Evolutionary conservation across 305 asterid species (phyloP).

Genomic region (Rubia balearica): DNA sequence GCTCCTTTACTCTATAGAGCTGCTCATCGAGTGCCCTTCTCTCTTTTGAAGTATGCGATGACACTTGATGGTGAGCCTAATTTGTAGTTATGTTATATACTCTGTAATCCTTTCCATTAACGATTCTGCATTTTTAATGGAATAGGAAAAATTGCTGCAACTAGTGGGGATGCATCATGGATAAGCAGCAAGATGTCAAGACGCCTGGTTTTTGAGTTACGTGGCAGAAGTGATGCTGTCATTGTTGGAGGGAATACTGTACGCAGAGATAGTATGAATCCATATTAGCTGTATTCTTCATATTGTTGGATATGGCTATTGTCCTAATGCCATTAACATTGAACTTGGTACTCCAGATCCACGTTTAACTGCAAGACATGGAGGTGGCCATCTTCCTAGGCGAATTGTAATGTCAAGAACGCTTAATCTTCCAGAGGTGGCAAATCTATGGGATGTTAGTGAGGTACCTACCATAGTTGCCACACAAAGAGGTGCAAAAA

Average conservation of each 20-base stretch:
- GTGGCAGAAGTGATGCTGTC: slow-evolving; percentile 98
- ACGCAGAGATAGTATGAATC: slow-evolving; percentile 84
- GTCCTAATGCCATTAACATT: slow-evolving; percentile 27
- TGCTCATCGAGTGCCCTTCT: slow-evolving; percentile 81
- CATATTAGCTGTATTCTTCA: slow-evolving; percentile 24
- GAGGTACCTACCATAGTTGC: slow-evolving; percentile 84
- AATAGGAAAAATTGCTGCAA: slow-evolving; percentile 94
- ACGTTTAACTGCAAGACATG: slow-evolving; percentile 86
- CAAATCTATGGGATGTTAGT: slow-evolving; percentile 79
- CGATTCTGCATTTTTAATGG: neutral
- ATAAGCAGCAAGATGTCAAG: slow-evolving; percentile 85
- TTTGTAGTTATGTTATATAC: neutral
- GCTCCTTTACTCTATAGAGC: slow-evolving; percentile 96
- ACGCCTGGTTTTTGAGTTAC: slow-evolving; percentile 72
- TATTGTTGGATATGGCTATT: slow-evolving; percentile 22
- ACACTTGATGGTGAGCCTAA: slow-evolving; percentile 90
- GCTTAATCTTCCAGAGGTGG: slow-evolving; percentile 88
- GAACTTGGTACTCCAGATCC: slow-evolving; percentile 59
- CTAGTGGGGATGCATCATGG: slow-evolving; percentile 98
- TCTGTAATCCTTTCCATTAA: neutral
- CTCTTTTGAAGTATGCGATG: slow-evolving; percentile 94
- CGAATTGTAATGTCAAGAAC: slow-evolving; percentile 85
- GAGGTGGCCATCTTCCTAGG: slow-evolving; percentile 88
- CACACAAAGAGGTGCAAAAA: slow-evolving; percentile 92
- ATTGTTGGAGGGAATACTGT: slow-evolving; percentile 99